Percentiles rank a stretch among this genome's conserved stretches.
Evolutionary conservation across 768 basidiomycete species (phyloP).

Genomic region (Asterophora lycoperdoides): DNA sequence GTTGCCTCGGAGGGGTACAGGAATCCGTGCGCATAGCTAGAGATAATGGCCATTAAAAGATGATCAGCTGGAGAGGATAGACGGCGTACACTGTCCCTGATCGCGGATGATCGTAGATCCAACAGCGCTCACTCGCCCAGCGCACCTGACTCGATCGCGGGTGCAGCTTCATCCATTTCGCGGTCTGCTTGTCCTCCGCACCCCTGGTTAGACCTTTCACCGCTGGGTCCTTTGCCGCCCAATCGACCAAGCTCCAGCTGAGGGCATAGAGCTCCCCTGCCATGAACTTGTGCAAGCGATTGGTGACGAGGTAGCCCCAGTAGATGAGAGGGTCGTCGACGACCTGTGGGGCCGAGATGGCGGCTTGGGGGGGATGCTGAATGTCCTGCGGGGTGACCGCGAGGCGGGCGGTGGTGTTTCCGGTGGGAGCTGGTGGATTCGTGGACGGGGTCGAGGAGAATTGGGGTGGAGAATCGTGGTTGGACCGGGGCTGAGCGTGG

Average conservation of each 20-base stretch:
- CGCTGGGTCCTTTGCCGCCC: constrained; percentile 72
- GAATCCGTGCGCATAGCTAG: constrained; percentile 93
- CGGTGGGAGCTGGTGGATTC: constrained; percentile 3
- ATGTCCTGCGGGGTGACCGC: background rate
- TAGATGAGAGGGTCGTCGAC: constrained; percentile 69
- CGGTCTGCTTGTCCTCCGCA: constrained; percentile 90
- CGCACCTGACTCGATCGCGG: constrained; percentile 74
- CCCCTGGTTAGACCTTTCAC: constrained; percentile 69
- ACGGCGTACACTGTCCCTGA: constrained; percentile 81
- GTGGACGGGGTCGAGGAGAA: constrained; percentile 9
- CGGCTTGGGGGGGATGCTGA: background rate
- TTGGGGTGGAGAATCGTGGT: constrained; percentile 16
- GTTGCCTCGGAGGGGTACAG: constrained; percentile 86
- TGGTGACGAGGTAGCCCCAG: constrained; percentile 89
- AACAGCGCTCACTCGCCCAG: constrained; percentile 91
- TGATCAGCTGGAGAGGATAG: background rate
- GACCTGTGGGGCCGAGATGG: constrained; percentile 8
- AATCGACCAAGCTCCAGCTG: constrained; percentile 83
- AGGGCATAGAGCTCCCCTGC: constrained; percentile 91
- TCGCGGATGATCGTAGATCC: constrained; percentile 98
- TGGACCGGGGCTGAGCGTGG: constrained; percentile 36
- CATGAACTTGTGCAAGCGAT: constrained; percentile 88
- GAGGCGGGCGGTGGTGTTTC: constrained; percentile 5
- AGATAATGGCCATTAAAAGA: no score
- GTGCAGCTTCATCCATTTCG: constrained; percentile 88